A percentile compares a stretch with the other conserved stretches of the same genome.
phyloP scores from a whole-genome alignment of 1,284 basidiomycete species.

The Trametes versicolor region DNA sequence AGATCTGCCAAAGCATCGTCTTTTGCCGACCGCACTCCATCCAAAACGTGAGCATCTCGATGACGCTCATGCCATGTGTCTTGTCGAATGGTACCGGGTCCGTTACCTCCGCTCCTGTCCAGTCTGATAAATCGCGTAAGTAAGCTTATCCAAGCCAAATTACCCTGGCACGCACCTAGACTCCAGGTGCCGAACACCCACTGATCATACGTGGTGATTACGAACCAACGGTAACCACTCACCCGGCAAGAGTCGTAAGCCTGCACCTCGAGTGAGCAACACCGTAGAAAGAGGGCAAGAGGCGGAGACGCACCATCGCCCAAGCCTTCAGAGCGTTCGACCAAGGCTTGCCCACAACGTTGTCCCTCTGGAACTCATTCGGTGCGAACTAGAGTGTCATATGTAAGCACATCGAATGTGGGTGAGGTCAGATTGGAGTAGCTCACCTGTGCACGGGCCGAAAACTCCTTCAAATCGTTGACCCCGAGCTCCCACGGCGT shows the following conservation, averaged over 20 bases:
- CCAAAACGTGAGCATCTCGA: conserved; percentile 29
- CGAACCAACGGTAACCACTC: conserved; percentile 28
- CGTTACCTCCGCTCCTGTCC: conserved; percentile 18
- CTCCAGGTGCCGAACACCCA: conserved; percentile 35
- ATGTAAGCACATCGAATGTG: not conserved
- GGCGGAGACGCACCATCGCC: conserved; percentile 21
- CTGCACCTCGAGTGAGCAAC: conserved; percentile 1
- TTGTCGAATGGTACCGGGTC: conserved; percentile 20
- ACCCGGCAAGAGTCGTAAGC: conserved; percentile 26
- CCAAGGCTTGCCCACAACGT: not conserved
- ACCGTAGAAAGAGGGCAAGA: not conserved
- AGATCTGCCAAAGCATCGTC: conserved; percentile 17
- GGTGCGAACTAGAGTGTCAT: conserved; percentile 7
- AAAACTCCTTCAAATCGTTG: conserved; percentile 25
- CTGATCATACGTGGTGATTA: conserved; percentile 27
- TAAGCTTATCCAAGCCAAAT: not conserved
- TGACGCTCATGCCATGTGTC: conserved; percentile 21
- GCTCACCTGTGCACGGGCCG: conserved; percentile 18
- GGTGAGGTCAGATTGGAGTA: not conserved
- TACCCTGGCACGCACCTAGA: conserved; percentile 6
- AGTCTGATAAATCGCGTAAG: conserved; percentile 7
- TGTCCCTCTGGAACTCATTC: conserved; percentile 22
- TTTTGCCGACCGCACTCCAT: conserved; percentile 18
- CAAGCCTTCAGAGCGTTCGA: conserved; percentile 24
- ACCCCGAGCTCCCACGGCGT: conserved; percentile 27